Evolutionary conservation across 1,284 basidiomycete species (phyloP).

Genomic region (Sporisorium reilianum): DNA sequence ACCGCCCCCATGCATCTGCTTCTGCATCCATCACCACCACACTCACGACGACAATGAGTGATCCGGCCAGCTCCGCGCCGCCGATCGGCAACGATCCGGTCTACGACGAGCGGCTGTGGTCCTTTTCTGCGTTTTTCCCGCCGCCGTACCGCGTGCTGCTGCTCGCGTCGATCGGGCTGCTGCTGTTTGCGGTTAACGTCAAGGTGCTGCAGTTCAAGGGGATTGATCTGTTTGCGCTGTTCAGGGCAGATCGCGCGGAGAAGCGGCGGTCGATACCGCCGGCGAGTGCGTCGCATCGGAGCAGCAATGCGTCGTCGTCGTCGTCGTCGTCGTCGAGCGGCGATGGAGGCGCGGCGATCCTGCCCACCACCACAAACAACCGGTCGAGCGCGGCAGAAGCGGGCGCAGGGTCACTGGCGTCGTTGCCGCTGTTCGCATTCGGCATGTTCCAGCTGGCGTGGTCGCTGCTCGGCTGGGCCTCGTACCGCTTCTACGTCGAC

Average conservation of each 20-base stretch:
- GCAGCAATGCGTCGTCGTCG: constrained; percentile 4
- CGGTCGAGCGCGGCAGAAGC: neutral
- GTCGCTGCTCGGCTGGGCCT: constrained; percentile 58
- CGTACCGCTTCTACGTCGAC: constrained; percentile 61
- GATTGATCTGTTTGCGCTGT: constrained; percentile 54
- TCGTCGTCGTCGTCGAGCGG: constrained; percentile 6
- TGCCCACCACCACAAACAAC: constrained; percentile 21
- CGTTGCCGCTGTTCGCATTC: constrained; percentile 38
- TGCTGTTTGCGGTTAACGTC: constrained; percentile 58
- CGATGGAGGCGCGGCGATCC: constrained; percentile 8
- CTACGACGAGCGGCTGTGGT: constrained; percentile 27
- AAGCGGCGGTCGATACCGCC: constrained; percentile 20
- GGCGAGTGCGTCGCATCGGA: constrained; percentile 4
- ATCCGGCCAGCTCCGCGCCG: constrained; percentile 21
- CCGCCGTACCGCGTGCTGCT: constrained; percentile 65
- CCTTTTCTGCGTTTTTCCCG: constrained; percentile 62
- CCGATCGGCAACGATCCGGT: constrained; percentile 20
- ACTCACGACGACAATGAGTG: constrained; percentile 18
- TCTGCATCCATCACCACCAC: neutral
- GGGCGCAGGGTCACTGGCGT: neutral
- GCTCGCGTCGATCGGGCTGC: constrained; percentile 59
- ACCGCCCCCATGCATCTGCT: neutral
- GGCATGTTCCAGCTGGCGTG: constrained; percentile 44
- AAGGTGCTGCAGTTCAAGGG: constrained; percentile 50
- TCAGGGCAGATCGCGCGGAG: constrained; percentile 23